phyloP scores from a whole-genome alignment of 805 yeast genomes.

The Maudiozyma saulgeensis region DNA sequence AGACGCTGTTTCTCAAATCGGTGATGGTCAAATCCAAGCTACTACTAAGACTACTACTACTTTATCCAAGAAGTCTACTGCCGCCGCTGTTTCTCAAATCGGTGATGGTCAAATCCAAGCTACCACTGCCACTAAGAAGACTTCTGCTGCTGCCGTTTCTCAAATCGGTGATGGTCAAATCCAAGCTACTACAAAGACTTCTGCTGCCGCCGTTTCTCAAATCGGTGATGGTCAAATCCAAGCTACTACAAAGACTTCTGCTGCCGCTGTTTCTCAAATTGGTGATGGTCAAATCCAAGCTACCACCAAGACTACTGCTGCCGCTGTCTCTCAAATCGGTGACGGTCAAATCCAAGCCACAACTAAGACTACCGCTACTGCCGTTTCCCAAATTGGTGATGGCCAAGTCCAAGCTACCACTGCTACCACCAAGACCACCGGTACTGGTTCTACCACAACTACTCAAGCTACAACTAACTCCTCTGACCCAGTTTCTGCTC shows the following conservation, averaged over 20 bases:
- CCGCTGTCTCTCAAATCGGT: constrained; percentile 37
- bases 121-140: constrained; percentile 16
- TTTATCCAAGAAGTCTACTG: constrained; percentile 10
- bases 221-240: constrained; percentile 27
- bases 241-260: constrained; percentile 1
- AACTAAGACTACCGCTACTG: constrained; percentile 8
- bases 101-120: constrained; percentile 36
- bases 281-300: constrained; percentile 14
- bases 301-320: constrained; percentile 13
- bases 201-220: constrained; percentile 31
- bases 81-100: constrained; percentile 31
- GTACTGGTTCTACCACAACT: constrained; percentile 18
- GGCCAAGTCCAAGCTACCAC: constrained; percentile 1
- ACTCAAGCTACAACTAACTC: not conserved
- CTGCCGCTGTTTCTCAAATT: constrained; percentile 5
- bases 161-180: not conserved
- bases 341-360: constrained; percentile 44
- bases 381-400: constrained; percentile 14
- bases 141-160: constrained; percentile 16
- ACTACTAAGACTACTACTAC: constrained; percentile 11
- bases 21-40: constrained; percentile 45
- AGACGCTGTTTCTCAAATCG: constrained; percentile 37
- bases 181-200: constrained; percentile 5
- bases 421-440: constrained; percentile 12
- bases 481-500: constrained; percentile 29